Percentiles rank a stretch among this genome's conserved stretches.
These are phyloP conservation scores for Fusarium agapanthi DNA, from an alignment of 2,329 filamentous ascomycete species.

Conservation along the genomic window DNA sequence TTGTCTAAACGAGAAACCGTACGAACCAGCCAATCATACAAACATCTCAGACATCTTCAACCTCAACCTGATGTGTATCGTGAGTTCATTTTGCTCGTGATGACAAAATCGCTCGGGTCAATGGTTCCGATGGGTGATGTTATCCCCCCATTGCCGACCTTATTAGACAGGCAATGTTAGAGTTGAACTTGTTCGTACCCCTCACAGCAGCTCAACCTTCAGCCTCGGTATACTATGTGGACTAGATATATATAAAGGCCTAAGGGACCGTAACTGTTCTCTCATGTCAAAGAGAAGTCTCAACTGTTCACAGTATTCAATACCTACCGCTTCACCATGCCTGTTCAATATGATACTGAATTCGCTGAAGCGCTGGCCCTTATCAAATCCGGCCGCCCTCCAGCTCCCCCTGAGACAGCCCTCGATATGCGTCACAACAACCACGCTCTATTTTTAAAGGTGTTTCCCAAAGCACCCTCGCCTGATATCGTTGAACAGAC, in stretches of 20 bases:
- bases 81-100: not conserved
- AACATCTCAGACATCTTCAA: not conserved
- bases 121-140: not conserved
- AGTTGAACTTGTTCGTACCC: not conserved
- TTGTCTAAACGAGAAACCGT: not conserved
- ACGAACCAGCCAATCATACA: constrained; percentile 1
- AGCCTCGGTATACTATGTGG: not conserved
- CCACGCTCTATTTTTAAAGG: constrained; percentile 3
- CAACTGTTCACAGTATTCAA: not conserved
- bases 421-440: constrained; percentile 16
- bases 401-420: constrained; percentile 11
- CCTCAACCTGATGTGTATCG: not conserved
- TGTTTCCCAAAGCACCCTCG: constrained; percentile 3
- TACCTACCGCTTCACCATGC: not conserved
- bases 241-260: constrained; percentile 5
- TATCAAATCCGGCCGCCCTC: constrained; percentile 10
- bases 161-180: not conserved
- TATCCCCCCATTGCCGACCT: not conserved
- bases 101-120: not conserved
- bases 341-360: constrained; percentile 29
- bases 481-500: constrained; percentile 11
- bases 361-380: constrained; percentile 28
- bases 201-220: not conserved
- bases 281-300: not conserved
- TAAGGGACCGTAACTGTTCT: not conserved